Conservation (phyloP, 345 rosid species). For the Syzygium aqueum region DNA sequence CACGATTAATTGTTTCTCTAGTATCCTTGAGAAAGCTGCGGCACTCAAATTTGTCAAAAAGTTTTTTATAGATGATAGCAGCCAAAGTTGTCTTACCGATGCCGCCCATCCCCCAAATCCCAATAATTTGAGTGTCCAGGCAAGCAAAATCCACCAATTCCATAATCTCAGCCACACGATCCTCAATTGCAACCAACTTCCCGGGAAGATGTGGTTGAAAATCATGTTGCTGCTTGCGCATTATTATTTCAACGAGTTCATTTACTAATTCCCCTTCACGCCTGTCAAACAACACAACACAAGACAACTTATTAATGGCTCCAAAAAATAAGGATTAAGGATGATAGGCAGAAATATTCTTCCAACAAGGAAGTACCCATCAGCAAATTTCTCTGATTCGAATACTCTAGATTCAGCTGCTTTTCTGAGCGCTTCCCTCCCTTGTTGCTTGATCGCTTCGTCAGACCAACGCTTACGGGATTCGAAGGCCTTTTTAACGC, state of each 20-base stretch:
- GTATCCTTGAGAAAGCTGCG: no score
- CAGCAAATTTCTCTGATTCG: not conserved
- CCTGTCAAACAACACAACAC: not conserved
- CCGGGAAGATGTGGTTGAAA: accelerated
- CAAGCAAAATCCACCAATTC: no score
- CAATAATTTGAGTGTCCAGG: no score
- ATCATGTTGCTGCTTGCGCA: accelerated
- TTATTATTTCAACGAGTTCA: not conserved
- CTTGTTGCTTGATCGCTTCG: not conserved
- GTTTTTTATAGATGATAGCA: no score
- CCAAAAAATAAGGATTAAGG: not conserved
- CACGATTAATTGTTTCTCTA: no score
- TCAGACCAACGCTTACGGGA: accelerated
- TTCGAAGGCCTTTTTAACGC: accelerated
- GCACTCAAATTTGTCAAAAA: no score
- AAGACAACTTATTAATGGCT: accelerated
- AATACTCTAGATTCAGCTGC: not conserved
- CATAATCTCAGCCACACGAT: no score
- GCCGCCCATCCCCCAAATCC: no score
- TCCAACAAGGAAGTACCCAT: accelerated
- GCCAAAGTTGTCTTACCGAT: no score
- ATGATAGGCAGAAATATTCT: not conserved
- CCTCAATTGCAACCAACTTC: no score
- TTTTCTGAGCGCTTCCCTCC: not conserved
- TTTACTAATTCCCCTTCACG: not conserved